Evolutionary conservation across 2,329 filamentous ascomycete genomes (phyloP).

Genomic region (Xylariaceae sp.): DNA sequence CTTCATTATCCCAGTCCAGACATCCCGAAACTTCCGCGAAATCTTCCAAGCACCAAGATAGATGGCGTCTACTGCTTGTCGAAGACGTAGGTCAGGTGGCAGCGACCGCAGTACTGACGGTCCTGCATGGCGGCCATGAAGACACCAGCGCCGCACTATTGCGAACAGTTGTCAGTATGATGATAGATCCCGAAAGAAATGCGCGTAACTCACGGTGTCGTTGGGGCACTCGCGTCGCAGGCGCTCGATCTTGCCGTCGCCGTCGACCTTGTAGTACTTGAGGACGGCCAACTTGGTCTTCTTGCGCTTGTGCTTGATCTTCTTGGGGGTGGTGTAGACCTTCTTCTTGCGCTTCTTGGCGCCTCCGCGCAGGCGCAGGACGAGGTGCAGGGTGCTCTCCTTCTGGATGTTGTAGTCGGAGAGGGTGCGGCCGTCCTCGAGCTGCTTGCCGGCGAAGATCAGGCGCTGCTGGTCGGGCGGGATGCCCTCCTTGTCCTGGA

Average conservation of each 20-base stretch:
- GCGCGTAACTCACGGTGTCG: slow-evolving; percentile 61
- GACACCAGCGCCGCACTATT: slow-evolving; percentile 95
- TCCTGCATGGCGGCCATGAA: slow-evolving; percentile 99
- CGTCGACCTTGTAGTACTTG: slow-evolving; percentile 99
- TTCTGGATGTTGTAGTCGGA: slow-evolving; percentile 99
- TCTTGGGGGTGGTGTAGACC: slow-evolving; percentile 99
- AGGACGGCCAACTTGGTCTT: slow-evolving; percentile 99
- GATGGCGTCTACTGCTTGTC: slow-evolving; percentile 42
- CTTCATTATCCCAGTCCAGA: no score
- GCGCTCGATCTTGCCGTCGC: slow-evolving; percentile 99
- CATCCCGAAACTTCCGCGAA: neutral
- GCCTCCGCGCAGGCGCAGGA: slow-evolving; percentile 96
- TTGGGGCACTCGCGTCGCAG: slow-evolving; percentile 94
- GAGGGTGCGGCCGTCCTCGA: slow-evolving; percentile 97
- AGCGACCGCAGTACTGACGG: slow-evolving; percentile 88
- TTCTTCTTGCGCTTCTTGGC: slow-evolving; percentile 99
- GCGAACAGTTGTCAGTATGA: slow-evolving; percentile 28
- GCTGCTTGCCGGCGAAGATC: slow-evolving; percentile 99
- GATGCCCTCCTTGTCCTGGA: slow-evolving; percentile 98
- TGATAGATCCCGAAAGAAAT: neutral
- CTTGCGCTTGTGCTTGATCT: slow-evolving; percentile 99
- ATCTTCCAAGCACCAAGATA: neutral
- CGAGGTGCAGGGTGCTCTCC: slow-evolving; percentile 97
- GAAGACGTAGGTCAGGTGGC: slow-evolving; percentile 68
- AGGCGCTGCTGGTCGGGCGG: slow-evolving; percentile 98